These are phyloP conservation scores for Holtermannia corniformis DNA, from an alignment of 768 basidiomycete species.

Conservation along the genomic window DNA sequence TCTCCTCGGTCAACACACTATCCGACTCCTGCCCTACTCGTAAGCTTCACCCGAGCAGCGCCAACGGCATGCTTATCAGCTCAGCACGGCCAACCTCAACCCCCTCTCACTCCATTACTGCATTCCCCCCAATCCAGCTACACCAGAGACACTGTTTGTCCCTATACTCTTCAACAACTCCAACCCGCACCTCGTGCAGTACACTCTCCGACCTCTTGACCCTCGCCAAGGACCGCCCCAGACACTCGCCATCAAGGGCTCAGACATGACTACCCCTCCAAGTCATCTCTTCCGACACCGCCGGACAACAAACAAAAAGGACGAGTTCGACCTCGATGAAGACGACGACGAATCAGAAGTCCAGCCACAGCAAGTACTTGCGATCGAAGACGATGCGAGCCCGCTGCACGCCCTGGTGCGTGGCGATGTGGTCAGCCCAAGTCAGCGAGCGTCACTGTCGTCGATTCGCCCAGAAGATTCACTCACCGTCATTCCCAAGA, in stretches of 20 bases:
- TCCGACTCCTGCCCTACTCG: conserved; percentile 82
- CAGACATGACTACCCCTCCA: conserved; percentile 12
- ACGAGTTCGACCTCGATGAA: conserved; percentile 18
- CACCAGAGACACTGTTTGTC: conserved; percentile 51
- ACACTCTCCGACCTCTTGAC: conserved; percentile 62
- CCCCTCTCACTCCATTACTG: conserved; percentile 67
- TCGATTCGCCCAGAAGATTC: conserved; percentile 33
- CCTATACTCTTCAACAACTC: conserved; percentile 89
- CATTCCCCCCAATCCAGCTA: conserved; percentile 50
- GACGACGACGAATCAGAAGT: conserved; percentile 23
- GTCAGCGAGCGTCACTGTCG: conserved; percentile 8
- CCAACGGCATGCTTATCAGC: conserved; percentile 37
- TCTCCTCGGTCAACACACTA: conserved; percentile 68
- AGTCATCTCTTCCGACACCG: conserved; percentile 6
- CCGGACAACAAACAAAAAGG: conserved; percentile 19
- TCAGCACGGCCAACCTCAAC: conserved; percentile 71
- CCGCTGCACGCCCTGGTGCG: conserved; percentile 19
- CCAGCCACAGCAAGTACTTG: not conserved
- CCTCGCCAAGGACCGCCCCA: conserved; percentile 27
- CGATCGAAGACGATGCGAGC: not conserved
- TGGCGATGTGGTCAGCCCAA: not conserved
- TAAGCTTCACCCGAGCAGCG: conserved; percentile 9
- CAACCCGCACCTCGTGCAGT: conserved; percentile 57
- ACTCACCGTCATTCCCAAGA: conserved; percentile 41
- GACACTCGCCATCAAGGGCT: conserved; percentile 13